phyloP scores from a whole-genome alignment of 495 filamentous ascomycete species.

The Neurospora africana region DNA sequence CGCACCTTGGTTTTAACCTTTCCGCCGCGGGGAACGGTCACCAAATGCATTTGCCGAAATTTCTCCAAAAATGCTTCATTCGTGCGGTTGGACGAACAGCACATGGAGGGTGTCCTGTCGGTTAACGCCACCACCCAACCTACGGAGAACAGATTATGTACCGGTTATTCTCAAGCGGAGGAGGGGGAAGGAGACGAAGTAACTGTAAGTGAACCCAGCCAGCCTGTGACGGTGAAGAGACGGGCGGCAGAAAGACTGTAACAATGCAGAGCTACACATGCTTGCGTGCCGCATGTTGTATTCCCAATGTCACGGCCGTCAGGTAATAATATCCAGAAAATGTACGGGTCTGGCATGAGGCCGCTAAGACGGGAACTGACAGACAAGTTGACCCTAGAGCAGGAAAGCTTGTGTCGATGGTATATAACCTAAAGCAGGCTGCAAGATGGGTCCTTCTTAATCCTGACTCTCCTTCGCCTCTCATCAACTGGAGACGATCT shows the following conservation, averaged over 20 bases:
- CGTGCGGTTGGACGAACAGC: neutral
- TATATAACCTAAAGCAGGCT: neutral
- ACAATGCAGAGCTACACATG: neutral
- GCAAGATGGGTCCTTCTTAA: neutral
- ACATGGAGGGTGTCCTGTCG: neutral
- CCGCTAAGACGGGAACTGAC: neutral
- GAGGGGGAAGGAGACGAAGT: neutral
- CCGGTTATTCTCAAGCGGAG: neutral
- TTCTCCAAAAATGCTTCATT: neutral
- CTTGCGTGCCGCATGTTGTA: neutral
- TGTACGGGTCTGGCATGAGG: neutral
- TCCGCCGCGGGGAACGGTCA: neutral
- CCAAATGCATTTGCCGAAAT: neutral
- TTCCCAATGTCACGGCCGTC: neutral
- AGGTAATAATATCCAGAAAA: neutral
- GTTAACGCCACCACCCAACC: neutral
- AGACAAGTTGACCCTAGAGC: neutral
- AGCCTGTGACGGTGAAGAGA: neutral
- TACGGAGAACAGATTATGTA: neutral
- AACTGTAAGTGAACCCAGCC: neutral
- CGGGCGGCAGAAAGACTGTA: neutral
- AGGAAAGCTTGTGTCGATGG: neutral
- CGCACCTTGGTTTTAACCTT: neutral
- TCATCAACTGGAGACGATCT: neutral
- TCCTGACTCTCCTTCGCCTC: neutral